Evolutionary conservation across 306 rosid species (phyloP).

Genomic region (Rosa chinensis): DNA sequence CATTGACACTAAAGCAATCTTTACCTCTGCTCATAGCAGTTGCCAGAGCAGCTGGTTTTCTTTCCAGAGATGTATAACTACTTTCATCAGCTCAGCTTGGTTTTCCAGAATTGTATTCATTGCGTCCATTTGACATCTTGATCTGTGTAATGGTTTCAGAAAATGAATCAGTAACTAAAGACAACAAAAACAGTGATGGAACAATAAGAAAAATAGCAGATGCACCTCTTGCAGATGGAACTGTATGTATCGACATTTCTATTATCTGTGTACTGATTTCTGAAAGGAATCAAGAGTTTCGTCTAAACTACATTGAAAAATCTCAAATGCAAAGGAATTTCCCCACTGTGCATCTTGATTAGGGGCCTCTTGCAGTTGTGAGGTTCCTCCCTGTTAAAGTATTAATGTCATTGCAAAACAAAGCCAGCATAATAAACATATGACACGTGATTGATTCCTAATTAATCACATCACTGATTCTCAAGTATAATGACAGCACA

Average conservation of each 20-base stretch:
- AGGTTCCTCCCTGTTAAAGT: conserved; percentile 58
- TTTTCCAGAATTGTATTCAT: conserved; percentile 68
- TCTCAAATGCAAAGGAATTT: conserved; percentile 82
- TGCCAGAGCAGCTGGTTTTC: conserved; percentile 90
- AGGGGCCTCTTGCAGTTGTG: conserved; percentile 50
- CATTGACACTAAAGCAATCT: conserved; percentile 17
- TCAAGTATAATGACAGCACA: no score
- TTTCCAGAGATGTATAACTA: conserved; percentile 68
- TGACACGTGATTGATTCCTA: no score
- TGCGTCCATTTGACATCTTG: neutral
- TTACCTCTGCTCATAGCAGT: conserved; percentile 56
- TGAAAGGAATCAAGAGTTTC: conserved; percentile 83
- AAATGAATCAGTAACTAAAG: conserved; percentile 8
- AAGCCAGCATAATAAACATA: conserved; percentile 1
- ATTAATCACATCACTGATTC: no score
- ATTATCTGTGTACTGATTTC: conserved; percentile 87
- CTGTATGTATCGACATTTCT: conserved; percentile 70
- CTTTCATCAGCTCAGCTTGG: conserved; percentile 88
- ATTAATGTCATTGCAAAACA: conserved; percentile 21
- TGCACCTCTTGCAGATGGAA: conserved; percentile 95
- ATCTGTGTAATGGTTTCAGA: neutral
- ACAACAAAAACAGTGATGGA: neutral
- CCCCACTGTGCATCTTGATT: conserved; percentile 78
- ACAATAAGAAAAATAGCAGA: conserved; percentile 12
- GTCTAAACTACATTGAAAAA: conserved; percentile 85